A percentile compares a stretch with the other conserved stretches of the same genome.
Evolutionary conservation across 2,329 filamentous ascomycete species (phyloP).

Genomic region (Curvularia eragrostidis): DNA sequence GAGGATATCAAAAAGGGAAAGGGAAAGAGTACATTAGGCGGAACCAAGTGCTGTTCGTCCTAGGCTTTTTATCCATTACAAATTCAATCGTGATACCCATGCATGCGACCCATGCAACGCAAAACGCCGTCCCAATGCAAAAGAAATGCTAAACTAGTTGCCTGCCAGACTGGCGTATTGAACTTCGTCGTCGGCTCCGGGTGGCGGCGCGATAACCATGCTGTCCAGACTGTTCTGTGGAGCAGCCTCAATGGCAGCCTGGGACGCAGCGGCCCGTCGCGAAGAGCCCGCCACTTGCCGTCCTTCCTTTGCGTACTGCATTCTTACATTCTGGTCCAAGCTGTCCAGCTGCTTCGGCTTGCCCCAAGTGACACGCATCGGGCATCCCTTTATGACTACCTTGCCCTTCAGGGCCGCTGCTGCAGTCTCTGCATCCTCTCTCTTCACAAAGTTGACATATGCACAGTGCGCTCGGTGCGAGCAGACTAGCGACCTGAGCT

Average conservation of each 20-base stretch:
- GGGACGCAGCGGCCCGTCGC: conserved; percentile 38
- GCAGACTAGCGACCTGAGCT: conserved; percentile 90
- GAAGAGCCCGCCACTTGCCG: conserved; percentile 50
- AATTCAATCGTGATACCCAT: conserved; percentile 44
- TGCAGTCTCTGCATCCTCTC: conserved; percentile 84
- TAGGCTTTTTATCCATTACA: conserved; percentile 37
- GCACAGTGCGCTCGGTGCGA: conserved; percentile 97
- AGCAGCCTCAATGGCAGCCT: conserved; percentile 52
- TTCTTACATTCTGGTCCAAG: conserved; percentile 84
- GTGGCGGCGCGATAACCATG: conserved; percentile 72
- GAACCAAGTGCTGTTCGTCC: conserved; percentile 49
- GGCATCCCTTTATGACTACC: conserved; percentile 88
- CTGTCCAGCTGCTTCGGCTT: conserved; percentile 89
- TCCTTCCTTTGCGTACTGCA: conserved; percentile 81
- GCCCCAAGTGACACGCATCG: conserved; percentile 89
- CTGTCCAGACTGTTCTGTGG: conserved; percentile 53
- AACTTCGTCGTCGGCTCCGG: conserved; percentile 77
- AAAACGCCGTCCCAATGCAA: conserved; percentile 39
- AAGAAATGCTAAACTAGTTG: conserved; percentile 58
- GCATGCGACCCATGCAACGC: conserved; percentile 16
- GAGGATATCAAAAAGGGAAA: conserved; percentile 77
- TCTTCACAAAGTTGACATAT: conserved; percentile 90
- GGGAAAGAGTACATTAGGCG: conserved; percentile 51
- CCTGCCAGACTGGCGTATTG: conserved; percentile 87
- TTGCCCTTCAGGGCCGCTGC: conserved; percentile 85